Evolutionary conservation across 2,329 filamentous ascomycete species (phyloP).

Genomic region (Cladosporium velox): DNA sequence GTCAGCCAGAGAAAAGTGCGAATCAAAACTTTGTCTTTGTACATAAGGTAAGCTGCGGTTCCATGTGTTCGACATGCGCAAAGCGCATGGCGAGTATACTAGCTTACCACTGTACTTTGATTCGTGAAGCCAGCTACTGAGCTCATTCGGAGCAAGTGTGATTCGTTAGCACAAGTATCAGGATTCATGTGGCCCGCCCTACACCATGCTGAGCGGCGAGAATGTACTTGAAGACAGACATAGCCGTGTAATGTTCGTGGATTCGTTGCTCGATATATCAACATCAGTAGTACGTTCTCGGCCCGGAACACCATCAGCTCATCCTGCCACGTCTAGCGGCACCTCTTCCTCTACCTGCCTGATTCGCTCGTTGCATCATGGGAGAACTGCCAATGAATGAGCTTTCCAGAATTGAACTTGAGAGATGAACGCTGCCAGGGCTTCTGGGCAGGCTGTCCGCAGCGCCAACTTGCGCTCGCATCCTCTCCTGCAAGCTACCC

Average conservation of each 20-base stretch:
- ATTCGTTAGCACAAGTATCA: not conserved
- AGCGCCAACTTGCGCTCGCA: slow-evolving; percentile 34
- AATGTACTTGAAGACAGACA: no score
- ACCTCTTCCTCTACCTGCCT: slow-evolving; percentile 22
- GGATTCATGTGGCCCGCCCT: no score
- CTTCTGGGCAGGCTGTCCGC: slow-evolving; percentile 36
- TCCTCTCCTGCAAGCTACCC: slow-evolving; percentile 33
- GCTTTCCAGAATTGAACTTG: slow-evolving; percentile 40
- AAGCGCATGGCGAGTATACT: not conserved
- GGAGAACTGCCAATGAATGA: slow-evolving; percentile 41
- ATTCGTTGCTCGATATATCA: not conserved
- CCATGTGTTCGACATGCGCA: not conserved
- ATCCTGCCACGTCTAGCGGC: slow-evolving; percentile 16
- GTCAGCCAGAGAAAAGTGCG: not conserved
- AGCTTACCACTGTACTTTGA: not conserved
- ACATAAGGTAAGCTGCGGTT: not conserved
- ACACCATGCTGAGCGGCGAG: no score
- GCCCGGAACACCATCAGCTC: not conserved
- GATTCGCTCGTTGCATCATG: slow-evolving; percentile 32
- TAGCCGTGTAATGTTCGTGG: not conserved
- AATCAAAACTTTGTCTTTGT: no score
- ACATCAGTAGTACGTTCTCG: no score
- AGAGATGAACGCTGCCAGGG: slow-evolving; percentile 37
- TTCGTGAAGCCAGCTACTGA: not conserved
- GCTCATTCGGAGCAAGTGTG: not conserved